These are phyloP conservation scores for Suillus alpinus DNA, from an alignment of 768 basidiomycete species.

Conservation along the genomic window DNA sequence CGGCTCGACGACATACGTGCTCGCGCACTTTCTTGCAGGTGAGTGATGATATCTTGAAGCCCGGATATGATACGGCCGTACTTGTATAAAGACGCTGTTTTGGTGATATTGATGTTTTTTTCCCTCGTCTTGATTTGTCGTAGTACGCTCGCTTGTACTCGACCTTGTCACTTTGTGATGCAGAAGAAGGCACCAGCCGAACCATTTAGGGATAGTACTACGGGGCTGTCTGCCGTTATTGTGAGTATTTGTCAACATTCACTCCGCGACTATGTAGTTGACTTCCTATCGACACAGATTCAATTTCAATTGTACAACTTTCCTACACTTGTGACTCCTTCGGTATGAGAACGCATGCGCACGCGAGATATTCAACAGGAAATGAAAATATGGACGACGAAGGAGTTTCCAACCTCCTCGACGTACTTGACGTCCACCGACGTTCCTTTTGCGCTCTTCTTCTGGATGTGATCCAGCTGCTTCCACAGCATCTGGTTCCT, in stretches of 20 bases:
- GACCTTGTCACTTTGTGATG: too few species aligned
- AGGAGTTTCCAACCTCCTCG: neutral
- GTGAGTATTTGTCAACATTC: too few species aligned
- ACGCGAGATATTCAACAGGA: neutral
- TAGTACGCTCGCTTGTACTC: neutral
- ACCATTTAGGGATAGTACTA: too few species aligned
- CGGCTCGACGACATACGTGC: conserved; percentile 78
- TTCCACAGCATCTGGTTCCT: neutral
- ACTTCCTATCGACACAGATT: too few species aligned
- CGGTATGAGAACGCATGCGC: neutral
- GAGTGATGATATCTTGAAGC: conserved; percentile 46
- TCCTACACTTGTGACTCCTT: neutral
- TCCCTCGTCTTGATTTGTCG: neutral
- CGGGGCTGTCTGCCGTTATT: too few species aligned
- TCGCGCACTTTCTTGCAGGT: conserved; percentile 84
- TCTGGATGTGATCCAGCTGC: neutral
- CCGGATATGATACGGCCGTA: neutral
- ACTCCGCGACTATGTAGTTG: too few species aligned
- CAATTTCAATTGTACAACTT: too few species aligned
- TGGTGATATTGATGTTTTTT: neutral
- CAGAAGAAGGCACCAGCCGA: too few species aligned
- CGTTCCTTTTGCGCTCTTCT: neutral
- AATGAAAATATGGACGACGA: neutral
- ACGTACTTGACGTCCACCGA: neutral
- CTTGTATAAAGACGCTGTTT: neutral